Evolutionary conservation across 2,329 filamentous ascomycete genomes (phyloP).

Genomic region (Fusarium sp.): DNA sequence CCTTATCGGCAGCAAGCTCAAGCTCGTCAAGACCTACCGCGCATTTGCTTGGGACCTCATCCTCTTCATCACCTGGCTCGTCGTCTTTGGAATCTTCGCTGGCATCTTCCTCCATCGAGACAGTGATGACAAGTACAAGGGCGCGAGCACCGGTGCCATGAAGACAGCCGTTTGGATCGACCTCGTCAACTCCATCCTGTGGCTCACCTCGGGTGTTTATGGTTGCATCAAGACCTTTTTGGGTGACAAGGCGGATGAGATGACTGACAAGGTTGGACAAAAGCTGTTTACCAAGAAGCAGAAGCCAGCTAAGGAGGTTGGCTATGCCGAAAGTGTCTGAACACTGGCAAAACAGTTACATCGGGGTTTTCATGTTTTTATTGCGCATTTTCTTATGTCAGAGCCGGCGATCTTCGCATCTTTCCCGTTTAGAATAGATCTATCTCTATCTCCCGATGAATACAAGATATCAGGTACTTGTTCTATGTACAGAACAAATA

Average conservation of each 20-base stretch:
- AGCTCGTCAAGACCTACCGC: slow-evolving; percentile 51
- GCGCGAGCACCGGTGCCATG: slow-evolving; percentile 60
- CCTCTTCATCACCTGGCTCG: slow-evolving; percentile 64
- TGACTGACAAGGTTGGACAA: slow-evolving; percentile 48
- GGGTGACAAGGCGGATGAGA: slow-evolving; percentile 51
- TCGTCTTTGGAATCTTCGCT: slow-evolving; percentile 76
- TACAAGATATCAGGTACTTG: background rate
- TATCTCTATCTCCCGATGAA: background rate
- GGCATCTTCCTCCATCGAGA: slow-evolving; percentile 71
- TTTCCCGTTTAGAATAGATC: background rate
- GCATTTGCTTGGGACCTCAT: slow-evolving; percentile 55
- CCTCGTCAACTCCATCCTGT: slow-evolving; percentile 71
- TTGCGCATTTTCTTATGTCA: slow-evolving; percentile 17
- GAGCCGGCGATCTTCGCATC: slow-evolving; percentile 13
- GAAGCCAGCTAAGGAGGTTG: slow-evolving; percentile 35
- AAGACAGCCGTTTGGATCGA: slow-evolving; percentile 78
- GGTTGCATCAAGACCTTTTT: slow-evolving; percentile 52
- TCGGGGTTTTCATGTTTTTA: background rate
- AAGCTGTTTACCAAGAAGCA: slow-evolving; percentile 50
- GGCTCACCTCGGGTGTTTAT: slow-evolving; percentile 60
- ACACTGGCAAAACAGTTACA: too few relatives aligned
- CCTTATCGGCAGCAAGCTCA: slow-evolving; percentile 44
- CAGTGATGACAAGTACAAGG: slow-evolving; percentile 59
- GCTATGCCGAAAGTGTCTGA: slow-evolving; percentile 45
- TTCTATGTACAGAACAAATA: background rate